Evolutionary conservation across 2,329 filamentous ascomycete species (phyloP).

Genomic region (Cladosporium sp.): DNA sequence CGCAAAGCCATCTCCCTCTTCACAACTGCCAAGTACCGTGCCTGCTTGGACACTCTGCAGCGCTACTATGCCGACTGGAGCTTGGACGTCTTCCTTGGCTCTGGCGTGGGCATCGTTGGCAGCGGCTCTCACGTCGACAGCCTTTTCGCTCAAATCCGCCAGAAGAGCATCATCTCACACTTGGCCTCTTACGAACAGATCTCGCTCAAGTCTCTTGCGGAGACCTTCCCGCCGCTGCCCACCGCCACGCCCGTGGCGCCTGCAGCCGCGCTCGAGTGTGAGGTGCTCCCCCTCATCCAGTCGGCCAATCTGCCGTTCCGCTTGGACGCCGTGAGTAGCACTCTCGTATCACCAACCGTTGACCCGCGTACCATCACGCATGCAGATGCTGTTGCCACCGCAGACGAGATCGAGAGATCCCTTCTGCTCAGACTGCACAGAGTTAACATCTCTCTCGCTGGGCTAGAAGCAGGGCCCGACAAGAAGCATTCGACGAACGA

Average conservation of each 20-base stretch:
- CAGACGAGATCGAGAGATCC: constrained; percentile 68
- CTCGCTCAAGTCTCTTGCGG: constrained; percentile 71
- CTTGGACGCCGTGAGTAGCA: constrained; percentile 76
- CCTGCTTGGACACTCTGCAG: constrained; percentile 77
- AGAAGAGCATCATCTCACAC: constrained; percentile 91
- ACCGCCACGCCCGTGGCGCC: constrained; percentile 14
- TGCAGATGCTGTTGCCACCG: constrained; percentile 60
- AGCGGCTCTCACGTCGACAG: constrained; percentile 53
- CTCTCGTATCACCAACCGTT: constrained; percentile 67
- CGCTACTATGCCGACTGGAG: constrained; percentile 79
- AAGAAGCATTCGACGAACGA: neutral
- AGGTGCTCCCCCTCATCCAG: constrained; percentile 76
- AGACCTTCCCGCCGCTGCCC: constrained; percentile 64
- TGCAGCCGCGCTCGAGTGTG: constrained; percentile 53
- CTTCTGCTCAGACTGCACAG: constrained; percentile 72
- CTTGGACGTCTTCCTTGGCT: constrained; percentile 74
- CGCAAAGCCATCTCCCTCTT: constrained; percentile 87
- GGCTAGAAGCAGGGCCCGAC: constrained; percentile 54
- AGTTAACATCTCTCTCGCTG: constrained; percentile 70
- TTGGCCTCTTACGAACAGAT: constrained; percentile 86
- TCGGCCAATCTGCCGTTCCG: constrained; percentile 67
- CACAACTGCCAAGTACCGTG: constrained; percentile 82
- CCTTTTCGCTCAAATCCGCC: constrained; percentile 72
- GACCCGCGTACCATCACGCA: constrained; percentile 69
- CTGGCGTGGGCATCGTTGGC: neutral